These are phyloP conservation scores for Mycosarcoma maydis DNA, from an alignment of 1,284 basidiomycete species.

Conservation along the genomic window DNA sequence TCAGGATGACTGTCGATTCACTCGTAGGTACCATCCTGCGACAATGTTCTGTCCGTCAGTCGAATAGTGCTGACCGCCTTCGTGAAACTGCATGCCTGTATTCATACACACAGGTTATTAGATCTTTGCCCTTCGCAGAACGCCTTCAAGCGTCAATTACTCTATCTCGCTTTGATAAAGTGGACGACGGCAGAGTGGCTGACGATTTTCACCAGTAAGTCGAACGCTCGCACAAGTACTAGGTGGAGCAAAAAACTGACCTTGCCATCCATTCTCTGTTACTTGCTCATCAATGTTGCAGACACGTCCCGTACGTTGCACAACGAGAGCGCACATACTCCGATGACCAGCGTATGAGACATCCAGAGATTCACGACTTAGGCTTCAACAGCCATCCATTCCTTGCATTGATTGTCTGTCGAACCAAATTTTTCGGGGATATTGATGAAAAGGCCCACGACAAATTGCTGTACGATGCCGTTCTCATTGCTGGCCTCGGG, in stretches of 20 bases:
- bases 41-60: no score
- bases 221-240: no score
- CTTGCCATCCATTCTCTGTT: not conserved
- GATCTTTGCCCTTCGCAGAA: slow-evolving; percentile 8
- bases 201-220: slow-evolving; percentile 7
- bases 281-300: no score
- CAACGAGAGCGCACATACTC: not conserved
- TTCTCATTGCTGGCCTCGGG: slow-evolving; percentile 16
- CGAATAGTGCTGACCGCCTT: no score
- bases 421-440: slow-evolving; percentile 13
- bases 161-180: no score
- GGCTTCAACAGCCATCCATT: slow-evolving; percentile 38
- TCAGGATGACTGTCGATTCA: slow-evolving; percentile 5
- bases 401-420: slow-evolving; percentile 25
- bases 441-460: slow-evolving; percentile 2
- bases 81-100: no score
- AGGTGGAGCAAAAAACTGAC: no score
- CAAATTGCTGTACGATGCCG: slow-evolving; percentile 5
- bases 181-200: not conserved
- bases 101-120: not conserved
- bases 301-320: no score
- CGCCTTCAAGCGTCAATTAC: slow-evolving; percentile 6
- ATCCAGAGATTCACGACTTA: slow-evolving; percentile 10
- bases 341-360: not conserved
- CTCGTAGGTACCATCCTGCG: slow-evolving; percentile 14